Base-by-base conservation (phyloP, 345 rosid species). In the Salix suchowensis region DNA sequence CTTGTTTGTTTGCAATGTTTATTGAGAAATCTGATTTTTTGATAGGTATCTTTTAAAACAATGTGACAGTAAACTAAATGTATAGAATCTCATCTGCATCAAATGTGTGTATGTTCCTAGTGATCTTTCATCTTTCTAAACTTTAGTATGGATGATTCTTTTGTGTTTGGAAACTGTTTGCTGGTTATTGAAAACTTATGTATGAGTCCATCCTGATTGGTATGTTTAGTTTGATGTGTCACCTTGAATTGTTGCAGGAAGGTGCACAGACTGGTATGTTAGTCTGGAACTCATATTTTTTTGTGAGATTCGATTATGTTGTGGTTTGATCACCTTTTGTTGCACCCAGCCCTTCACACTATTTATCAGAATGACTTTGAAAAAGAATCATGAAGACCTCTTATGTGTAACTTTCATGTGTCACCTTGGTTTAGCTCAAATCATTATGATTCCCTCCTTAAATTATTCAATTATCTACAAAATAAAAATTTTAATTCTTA, bases 251-350 rank as follows among this genome's bases (percentile, higher is more conserved):
- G 69, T 82, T 81, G 78, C 86, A 84, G 83, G 83, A 68, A 68
- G 84, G 79, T 82, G 84, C 76, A 39, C 81, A 77, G 83, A 82
- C 73, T 84, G 83, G 80, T 75, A 81, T 76, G 58, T 87, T 85
- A 77, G 80, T 85, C 79, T 85, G 85, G 82, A 81, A 80, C 72
- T 80, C 78, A 68, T 80, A 70, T 71, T 77, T 72, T 74, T 74
- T 73, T 70, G 65, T 79, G 82, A 82, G 82, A 76, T 79, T 80
- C 81, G 80, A 73, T 73, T 78, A 67, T 74, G 55, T 77, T 79
- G 72, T 81, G 79, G 75, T 61, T 79, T 76, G 79, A 66, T 54
- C 68, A 13, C 80, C 76, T 68, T 44, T 74, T 79, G 71, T 78
- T 83, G 67, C 66, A 48, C 66, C 79, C 44, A 40, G 70, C 42